Percentiles rank a stretch among this genome's conserved stretches.
Conservation (phyloP, 192 early-diverging fungal genomes). For the Coemansia sp. region DNA sequence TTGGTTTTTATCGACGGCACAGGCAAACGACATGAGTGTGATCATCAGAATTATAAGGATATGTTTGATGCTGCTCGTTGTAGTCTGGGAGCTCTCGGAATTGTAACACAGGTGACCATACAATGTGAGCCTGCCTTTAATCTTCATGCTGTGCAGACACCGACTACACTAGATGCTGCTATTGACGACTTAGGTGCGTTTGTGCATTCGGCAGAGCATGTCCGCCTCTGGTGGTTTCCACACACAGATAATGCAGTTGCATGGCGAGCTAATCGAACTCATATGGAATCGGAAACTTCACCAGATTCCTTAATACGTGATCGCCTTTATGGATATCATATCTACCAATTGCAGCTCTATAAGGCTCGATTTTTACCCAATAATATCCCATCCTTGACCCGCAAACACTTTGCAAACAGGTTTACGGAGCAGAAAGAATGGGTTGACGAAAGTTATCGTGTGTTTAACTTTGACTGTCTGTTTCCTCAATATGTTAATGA, state of each 20-base stretch:
- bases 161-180: slow-evolving; percentile 58
- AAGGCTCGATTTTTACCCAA: slow-evolving; percentile 33
- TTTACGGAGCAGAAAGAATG: slow-evolving; percentile 53
- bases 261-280: slow-evolving; percentile 67
- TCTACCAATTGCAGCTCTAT: slow-evolving; percentile 60
- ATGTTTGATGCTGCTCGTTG: slow-evolving; percentile 70
- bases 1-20: slow-evolving; percentile 64
- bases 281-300: slow-evolving; percentile 17
- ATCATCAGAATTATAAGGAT: slow-evolving; percentile 42
- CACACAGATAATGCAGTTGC: slow-evolving; percentile 68
- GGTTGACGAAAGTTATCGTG: slow-evolving; percentile 63
- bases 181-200: slow-evolving; percentile 55
- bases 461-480: slow-evolving; percentile 70
- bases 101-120: slow-evolving; percentile 65
- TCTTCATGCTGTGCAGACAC: slow-evolving; percentile 66
- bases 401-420: slow-evolving; percentile 58
- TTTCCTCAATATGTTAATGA: slow-evolving; percentile 75
- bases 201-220: slow-evolving; percentile 67
- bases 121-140: slow-evolving; percentile 65
- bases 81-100: slow-evolving; percentile 65
- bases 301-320: slow-evolving; percentile 30
- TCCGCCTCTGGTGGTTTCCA: slow-evolving; percentile 78
- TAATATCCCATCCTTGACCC: slow-evolving; percentile 22
- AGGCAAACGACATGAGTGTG: slow-evolving; percentile 57
- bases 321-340: slow-evolving; percentile 26